Base-by-base conservation (phyloP, 345 rosid species). In the Populus nigra region DNA sequence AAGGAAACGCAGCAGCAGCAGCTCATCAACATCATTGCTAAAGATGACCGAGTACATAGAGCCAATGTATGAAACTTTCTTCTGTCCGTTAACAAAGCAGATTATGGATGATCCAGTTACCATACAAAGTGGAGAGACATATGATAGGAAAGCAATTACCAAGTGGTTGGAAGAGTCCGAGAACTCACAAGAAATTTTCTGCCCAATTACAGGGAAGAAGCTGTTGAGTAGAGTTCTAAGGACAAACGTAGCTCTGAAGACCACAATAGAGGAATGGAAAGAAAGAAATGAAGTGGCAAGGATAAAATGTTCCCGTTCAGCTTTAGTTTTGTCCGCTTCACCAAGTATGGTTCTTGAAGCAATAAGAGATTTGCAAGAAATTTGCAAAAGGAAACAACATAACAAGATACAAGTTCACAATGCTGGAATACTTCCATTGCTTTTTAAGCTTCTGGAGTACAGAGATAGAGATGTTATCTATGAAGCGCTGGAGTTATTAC, bases 51-150 rank as follows among this genome's bases (percentile, higher is more conserved):
- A 87, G 75, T 80, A 84, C 69, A 81, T 87, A 29, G 97, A 94
- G 80, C 97, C 98, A 62, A 85, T 89, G 27, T 94, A 94, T 75
- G 88, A 87, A 65, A 76, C 91, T 55, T 94, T 94, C 89, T 88
- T 79, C 87, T 94, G 98, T 80, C 97, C 97, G 22, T 73, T 94
- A 83, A 90, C 95, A 41, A 90, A 88, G 86, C 86, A 89, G 66
- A 65, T 93, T 68, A 94, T 94, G 98, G 90, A 88, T 29, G 97
- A 94, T 85, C 98, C 98, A 22, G 97, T 94, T 49, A 91, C 93
- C 76, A 65, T 87, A 47, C 89, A 91, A 78, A 93, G 87, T 65
- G 97, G 97, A 80, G 86, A 88, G 49, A 94, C 98, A 18, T 94
- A 83, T 79, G 98, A 94, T 70, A 87, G 91, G 75, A 75, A 78